Evolutionary conservation across 768 basidiomycete genomes (phyloP), one percentile per base, ranked within the genome.

Genomic region (Lentinula sp.): DNA sequence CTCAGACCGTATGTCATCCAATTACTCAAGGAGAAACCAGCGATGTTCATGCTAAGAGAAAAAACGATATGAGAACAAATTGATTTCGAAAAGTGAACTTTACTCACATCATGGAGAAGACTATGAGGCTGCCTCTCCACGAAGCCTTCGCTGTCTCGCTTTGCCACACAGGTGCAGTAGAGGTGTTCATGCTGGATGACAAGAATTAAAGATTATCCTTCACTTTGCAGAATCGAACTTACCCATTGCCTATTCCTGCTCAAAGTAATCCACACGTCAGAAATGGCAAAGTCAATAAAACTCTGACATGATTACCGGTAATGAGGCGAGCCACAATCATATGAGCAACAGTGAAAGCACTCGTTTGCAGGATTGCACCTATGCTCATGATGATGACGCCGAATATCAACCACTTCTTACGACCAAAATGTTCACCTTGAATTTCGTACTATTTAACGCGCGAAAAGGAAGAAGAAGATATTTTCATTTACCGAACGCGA

Each of bases 1-100:
- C 79, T 80, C 65, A 81, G 79, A 9, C 79, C 78, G 62, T 81
- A 81, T 0, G 80, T 81, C 77, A 81, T 79, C 80, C 80, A 81
- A 61, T 81, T 81, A 60, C 78, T 79, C 45, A 81, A 64, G 1
- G 79, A 80, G 62, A 81, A 81, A 0, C 79, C 80, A 7, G 77
- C 80, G 43, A 80, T 77, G 62, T 80, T 80, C 78, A 80, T 80
- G 39, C 80, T 81, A 20, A 10, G 37, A 23, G 13, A 56, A 18
- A 6, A 23, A 39, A 15, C 12, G 28, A 28, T 28, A 28, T 28
- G 28, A 28, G 28, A 28, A 28, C 28, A 3, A 28, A 28, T 28
- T 28, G 28, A 28, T 28, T 28, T 28, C 28, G 28, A 28, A 28
- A 28, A 28, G 28, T 28, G 32, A 12, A 49, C n/a, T 37, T 53